Evolutionary conservation across 805 yeast genomes (phyloP), one percentile per base, ranked within the genome.

Genomic region (Lachancea sp.): DNA sequence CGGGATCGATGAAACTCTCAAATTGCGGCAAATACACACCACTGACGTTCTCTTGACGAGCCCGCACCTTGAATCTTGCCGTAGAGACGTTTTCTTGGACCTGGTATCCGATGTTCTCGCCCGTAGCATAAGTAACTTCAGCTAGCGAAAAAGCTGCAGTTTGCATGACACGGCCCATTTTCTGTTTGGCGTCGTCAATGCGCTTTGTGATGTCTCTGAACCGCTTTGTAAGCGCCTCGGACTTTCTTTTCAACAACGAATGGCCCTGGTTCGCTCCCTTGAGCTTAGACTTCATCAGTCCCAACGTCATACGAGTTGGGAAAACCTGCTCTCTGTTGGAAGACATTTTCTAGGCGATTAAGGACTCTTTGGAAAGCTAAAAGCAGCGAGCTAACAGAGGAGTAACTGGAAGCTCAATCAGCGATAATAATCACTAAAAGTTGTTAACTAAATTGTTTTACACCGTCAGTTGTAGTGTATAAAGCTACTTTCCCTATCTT

Each of bases 111-210:
- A 91, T 88, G 68, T 88, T 88, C 59, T 89, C 96, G 48, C 98
- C 98, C 2, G 97, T 91, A 20, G 99, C 99, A 62, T 93, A 93
- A 38, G 93, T 83, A 38, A 91, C 98, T 66, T 91, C 99, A 2
- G 98, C 98, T 57, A 91, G 75, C 7, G 98, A 90, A 65, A 91
- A 91, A 1, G 98, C 95, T 1, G 99, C 99, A 0, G 95, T 85
- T 65, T 93, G 98, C 98, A 91, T 91, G 36, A 91, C 96, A 53
- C 91, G 76, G 41, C 98, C 99, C 98, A 93, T 91, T 72, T 91
- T 93, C 57, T 91, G 79, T 70, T 91, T 91, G 36, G 98, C 82
- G 56, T 88, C 95, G 64, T 93, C 96, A 62, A 91, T 91, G 66
- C 96, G 74, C 63, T 78, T 85, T 15, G 97, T 89, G 59, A 91